Evolutionary conservation across 768 basidiomycete species (phyloP).

Genomic region (Rhodosporidiobolus odoratus): DNA sequence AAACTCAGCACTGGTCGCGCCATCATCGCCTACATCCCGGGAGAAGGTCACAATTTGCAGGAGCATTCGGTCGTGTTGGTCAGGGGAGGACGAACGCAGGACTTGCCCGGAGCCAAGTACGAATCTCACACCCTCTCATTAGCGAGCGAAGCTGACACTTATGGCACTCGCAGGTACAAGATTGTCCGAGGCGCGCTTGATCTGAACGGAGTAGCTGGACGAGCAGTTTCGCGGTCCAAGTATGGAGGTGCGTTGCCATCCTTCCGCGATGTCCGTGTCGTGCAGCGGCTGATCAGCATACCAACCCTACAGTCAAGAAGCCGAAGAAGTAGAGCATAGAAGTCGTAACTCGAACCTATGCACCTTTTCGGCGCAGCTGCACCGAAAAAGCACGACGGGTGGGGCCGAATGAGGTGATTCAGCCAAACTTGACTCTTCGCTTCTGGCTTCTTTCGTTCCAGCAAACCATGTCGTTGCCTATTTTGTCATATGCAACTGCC

Average conservation of each 20-base stretch:
- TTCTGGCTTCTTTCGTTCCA: background rate
- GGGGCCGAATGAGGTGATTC: background rate
- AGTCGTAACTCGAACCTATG: background rate
- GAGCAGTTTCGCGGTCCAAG: constrained; percentile 74
- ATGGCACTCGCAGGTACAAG: constrained; percentile 65
- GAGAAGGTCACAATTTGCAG: constrained; percentile 96
- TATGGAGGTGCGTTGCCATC: constrained; percentile 58
- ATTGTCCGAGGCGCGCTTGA: constrained; percentile 87
- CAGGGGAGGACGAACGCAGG: constrained; percentile 92
- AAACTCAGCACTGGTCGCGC: constrained; percentile 84
- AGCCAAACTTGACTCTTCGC: too few species aligned
- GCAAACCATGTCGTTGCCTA: constrained; percentile 1
- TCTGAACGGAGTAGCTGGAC: constrained; percentile 79
- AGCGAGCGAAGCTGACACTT: background rate
- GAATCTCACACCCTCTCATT: constrained; percentile 33
- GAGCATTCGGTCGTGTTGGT: constrained; percentile 94
- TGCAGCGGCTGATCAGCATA: background rate
- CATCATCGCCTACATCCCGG: constrained; percentile 88
- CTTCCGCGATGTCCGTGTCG: constrained; percentile 2
- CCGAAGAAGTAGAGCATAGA: constrained; percentile 55
- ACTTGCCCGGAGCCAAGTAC: constrained; percentile 94
- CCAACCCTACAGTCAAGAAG: constrained; percentile 61
- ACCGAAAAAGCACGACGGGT: background rate
- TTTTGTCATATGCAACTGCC: constrained; percentile 19
- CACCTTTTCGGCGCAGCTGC: background rate